phyloP scores from a whole-genome alignment of 2,329 filamentous ascomycete genomes.

The Metarhizium humberi region DNA sequence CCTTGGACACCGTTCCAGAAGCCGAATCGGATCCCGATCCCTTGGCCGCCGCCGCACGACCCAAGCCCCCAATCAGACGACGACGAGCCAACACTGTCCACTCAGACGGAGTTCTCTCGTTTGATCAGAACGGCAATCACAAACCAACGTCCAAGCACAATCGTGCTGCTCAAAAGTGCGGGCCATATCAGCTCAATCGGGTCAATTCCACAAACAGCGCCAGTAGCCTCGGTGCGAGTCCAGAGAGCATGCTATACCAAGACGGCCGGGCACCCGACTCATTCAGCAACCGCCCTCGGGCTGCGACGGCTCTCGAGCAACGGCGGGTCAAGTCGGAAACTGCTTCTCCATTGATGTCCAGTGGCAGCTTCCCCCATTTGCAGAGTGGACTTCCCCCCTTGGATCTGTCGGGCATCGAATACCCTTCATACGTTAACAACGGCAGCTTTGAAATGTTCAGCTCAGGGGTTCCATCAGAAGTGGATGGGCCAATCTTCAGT shows the following conservation, averaged over 20 bases:
- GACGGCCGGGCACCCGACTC: slow-evolving; percentile 23
- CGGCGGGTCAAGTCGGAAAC: slow-evolving; percentile 53
- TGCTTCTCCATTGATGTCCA: slow-evolving; percentile 46
- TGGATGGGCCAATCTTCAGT: slow-evolving; percentile 51
- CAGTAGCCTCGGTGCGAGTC: slow-evolving; percentile 35
- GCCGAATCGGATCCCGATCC: slow-evolving; percentile 47
- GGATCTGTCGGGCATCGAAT: slow-evolving; percentile 48
- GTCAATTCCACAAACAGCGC: slow-evolving; percentile 48
- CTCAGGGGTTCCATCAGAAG: slow-evolving; percentile 36
- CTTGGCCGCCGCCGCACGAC: slow-evolving; percentile 18
- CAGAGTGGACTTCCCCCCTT: slow-evolving; percentile 45
- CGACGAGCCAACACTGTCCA: slow-evolving; percentile 53
- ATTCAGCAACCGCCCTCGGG: slow-evolving; percentile 23
- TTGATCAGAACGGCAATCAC: slow-evolving; percentile 56
- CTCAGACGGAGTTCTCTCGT: slow-evolving; percentile 48
- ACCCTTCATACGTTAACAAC: slow-evolving; percentile 36
- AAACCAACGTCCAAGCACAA: slow-evolving; percentile 53
- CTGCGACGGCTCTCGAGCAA: slow-evolving; percentile 32
- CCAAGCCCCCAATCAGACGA: slow-evolving; percentile 36
- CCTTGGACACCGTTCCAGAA: slow-evolving; percentile 54
- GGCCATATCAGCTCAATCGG: slow-evolving; percentile 51
- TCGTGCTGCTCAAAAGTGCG: slow-evolving; percentile 51
- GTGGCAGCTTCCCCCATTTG: slow-evolving; percentile 40
- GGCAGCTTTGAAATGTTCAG: slow-evolving; percentile 43
- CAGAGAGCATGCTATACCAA: slow-evolving; percentile 31